Evolutionary conservation across 2,329 filamentous ascomycete species (phyloP), one percentile per base, ranked within the genome.

Genomic region (Exophiala xenobiotica): DNA sequence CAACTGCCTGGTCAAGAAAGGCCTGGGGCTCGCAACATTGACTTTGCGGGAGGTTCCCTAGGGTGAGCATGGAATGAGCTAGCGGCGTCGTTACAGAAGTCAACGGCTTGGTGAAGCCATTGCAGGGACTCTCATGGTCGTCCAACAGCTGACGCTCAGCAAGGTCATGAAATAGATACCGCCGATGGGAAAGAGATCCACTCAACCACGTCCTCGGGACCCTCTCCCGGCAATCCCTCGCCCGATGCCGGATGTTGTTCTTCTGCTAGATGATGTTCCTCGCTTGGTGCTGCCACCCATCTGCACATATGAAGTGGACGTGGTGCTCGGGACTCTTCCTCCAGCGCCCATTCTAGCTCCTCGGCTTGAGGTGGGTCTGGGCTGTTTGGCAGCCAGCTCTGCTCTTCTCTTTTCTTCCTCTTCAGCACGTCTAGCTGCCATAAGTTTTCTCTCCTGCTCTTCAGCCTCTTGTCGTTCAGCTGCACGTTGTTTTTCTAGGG

Each of bases 401-500:
- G 63, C 64, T 55, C 67, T 70, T 61, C 62, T 70, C 53, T 63
- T 70, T 54, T 70, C 74, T 49, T 74, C 74, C 55, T 75, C 75
- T 58, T 70, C 83, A 63, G 75, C 73, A 51, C 71, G 77, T 43
- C 74, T 70, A 4, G 72, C 75, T 9, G 85, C 79, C 24, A 88
- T 87, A 59, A 90, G 88, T 46, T 84, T 80, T 52, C 88, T 80
- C 56, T 86, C 81, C 67, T 93, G 87, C 51, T 93, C 87, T 64
- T 95, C 91, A 2, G 80, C 80, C 39, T 85, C 87, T 43, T 83
- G 81, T 54, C 89, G 80, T 69, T 95, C 87, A 1, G 83, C 87
- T 39, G 87, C 89, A 62, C 90, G 85, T 65, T 88, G 87, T 63
- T 82, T 84, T 56, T 85, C 74, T 9, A 83, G 68, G 2, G 83